phyloP scores from a whole-genome alignment of 257 asterid species.

The Nicotiana obtusifolia region DNA sequence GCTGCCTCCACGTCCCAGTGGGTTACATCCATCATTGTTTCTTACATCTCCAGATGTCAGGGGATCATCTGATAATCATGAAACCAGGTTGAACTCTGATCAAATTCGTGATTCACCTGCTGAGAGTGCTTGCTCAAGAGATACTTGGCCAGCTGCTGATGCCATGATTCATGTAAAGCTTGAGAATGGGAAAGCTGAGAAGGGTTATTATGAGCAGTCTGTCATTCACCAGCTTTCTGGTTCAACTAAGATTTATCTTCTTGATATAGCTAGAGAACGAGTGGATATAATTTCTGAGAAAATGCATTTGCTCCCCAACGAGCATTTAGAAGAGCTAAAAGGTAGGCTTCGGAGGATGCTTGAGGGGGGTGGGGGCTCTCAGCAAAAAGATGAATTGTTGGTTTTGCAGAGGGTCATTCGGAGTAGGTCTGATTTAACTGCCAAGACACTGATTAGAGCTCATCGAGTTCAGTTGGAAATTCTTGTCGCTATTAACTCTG shows the following conservation, averaged over 20 bases:
- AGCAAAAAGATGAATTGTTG: conserved; percentile 74
- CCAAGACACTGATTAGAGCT: conserved; percentile 43
- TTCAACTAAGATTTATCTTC: conserved; percentile 63
- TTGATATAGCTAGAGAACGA: conserved; percentile 70
- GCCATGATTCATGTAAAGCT: conserved; percentile 40
- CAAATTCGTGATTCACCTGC: conserved; percentile 69
- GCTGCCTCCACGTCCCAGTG: conserved; percentile 87
- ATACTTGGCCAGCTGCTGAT: conserved; percentile 80
- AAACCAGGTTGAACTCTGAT: conserved; percentile 68
- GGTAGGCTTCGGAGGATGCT: conserved; percentile 66
- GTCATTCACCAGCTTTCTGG: conserved; percentile 48
- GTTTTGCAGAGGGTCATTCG: conserved; percentile 73
- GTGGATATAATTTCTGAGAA: conserved; percentile 62
- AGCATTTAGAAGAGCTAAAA: conserved; percentile 62
- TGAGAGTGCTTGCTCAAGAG: conserved; percentile 90
- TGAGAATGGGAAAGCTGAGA: conserved; percentile 63
- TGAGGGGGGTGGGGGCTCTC: conserved; percentile 77
- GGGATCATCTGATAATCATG: conserved; percentile 67
- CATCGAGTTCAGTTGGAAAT: conserved; percentile 85
- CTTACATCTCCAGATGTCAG: conserved; percentile 60
- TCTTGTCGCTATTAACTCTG: conserved; percentile 67
- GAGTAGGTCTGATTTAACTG: conserved; percentile 71
- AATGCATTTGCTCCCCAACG: conserved; percentile 73
- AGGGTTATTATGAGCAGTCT: conserved; percentile 64
- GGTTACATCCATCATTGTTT: conserved; percentile 61